Evolutionary conservation across 2,329 filamentous ascomycete species (phyloP).

Genomic region (Setomelanomma holmii): DNA sequence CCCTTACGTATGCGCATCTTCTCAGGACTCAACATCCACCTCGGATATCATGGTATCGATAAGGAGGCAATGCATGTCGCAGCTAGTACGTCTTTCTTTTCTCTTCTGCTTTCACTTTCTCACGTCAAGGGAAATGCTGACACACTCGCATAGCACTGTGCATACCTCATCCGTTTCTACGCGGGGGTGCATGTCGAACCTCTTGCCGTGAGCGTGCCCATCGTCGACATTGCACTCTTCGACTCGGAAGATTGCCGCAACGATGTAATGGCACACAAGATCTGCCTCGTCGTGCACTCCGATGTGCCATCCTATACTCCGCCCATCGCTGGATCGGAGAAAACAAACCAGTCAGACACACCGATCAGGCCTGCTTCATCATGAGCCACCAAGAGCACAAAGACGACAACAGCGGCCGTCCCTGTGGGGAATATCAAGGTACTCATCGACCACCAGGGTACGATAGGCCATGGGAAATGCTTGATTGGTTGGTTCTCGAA

Average conservation of each 20-base stretch:
- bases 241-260: not conserved
- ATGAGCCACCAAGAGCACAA: not conserved
- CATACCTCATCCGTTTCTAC: constrained; percentile 3
- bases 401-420: not conserved
- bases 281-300: not conserved
- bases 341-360: not conserved
- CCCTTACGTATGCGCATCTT: constrained; percentile 4
- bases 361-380: not conserved
- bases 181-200: not conserved
- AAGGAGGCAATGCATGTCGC: constrained; percentile 1
- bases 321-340: not conserved
- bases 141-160: not conserved
- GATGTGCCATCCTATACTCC: not conserved
- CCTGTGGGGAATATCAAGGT: not conserved
- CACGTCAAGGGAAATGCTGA: not conserved
- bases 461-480: constrained; percentile 1
- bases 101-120: too few relatives aligned
- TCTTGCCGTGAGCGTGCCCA: not conserved
- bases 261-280: not conserved
- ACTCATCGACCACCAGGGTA: not conserved
- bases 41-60: not conserved
- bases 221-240: not conserved
- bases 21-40: constrained; percentile 3
- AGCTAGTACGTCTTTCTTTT: not conserved
- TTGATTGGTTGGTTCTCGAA: not conserved